Base-by-base conservation (phyloP, 2,329 filamentous ascomycete species). In the Sclerotinia nivalis region DNA sequence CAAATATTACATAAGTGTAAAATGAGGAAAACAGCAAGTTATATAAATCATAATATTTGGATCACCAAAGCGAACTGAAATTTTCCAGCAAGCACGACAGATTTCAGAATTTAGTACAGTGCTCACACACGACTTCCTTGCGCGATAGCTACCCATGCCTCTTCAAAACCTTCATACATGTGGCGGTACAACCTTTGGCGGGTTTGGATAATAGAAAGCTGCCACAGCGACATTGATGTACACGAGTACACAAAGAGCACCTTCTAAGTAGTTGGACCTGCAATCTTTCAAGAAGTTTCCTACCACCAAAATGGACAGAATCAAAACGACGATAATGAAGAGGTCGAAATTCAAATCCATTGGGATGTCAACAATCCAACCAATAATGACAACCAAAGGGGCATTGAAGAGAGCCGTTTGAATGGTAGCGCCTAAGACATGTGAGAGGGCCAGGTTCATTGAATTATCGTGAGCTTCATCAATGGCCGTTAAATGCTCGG, bases 191-290 rank as follows among this genome's bases (percentile, higher is more conserved):
- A 52, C 47, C 25, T 65, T 65, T 65, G 61, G 61, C 13, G 67
- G 81, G 70, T 86, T 83, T 3, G 86, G 87, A 73, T 85, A 88
- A 75, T 85, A 87, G 72, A 81, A 86, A 1, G 86, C 86, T 1
- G 86, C 86, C 1, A 87, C 85, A 15, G 87, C 87, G 73, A 89
- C 87, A 43, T 85, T 85, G 58, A 88, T 76, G 74, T 89, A 89
- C 7, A 89, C 83, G 59, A 91, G 85, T 25, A 97, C 87, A 73
- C 93, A 92, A 25, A 97, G 85, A 34, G 88, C 86, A 2, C 94
- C 94, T 79, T 97, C 94, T 6, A 97, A 86, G 77, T 96, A 97
- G 78, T 97, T 96, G 72, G 89, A 93, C 84, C 96, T 95, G 74
- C 92, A 89, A 78, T 97, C 94, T 64, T 93, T 85, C 68, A 97